Evolutionary conservation across 2,329 filamentous ascomycete species (phyloP).

Genomic region (Fusarium globosum): DNA sequence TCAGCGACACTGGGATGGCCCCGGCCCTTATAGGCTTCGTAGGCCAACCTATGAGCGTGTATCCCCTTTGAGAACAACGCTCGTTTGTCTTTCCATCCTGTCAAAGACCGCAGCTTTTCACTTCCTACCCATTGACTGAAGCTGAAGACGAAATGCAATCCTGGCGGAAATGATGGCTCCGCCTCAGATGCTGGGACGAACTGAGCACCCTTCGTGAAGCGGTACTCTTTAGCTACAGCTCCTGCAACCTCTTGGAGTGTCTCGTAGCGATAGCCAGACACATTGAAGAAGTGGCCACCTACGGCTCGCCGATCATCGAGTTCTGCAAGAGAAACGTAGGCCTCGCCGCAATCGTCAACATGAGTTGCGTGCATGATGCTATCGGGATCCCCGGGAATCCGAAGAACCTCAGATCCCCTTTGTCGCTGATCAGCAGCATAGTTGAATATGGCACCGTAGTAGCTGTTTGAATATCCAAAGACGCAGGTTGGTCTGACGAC

Average conservation of each 20-base stretch:
- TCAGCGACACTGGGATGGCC: slow-evolving; percentile 28
- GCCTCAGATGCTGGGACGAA: slow-evolving; percentile 40
- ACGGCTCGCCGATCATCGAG: slow-evolving; percentile 49
- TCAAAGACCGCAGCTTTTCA: slow-evolving; percentile 53
- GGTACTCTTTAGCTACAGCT: slow-evolving; percentile 56
- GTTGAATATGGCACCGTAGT: slow-evolving; percentile 55
- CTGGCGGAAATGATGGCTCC: slow-evolving; percentile 26
- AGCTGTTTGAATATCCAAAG: slow-evolving; percentile 58
- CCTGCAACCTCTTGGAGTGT: slow-evolving; percentile 53
- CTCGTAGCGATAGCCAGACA: slow-evolving; percentile 58
- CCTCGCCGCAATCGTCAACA: slow-evolving; percentile 61
- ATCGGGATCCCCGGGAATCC: slow-evolving; percentile 49
- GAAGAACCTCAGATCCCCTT: slow-evolving; percentile 39
- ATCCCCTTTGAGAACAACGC: slow-evolving; percentile 52
- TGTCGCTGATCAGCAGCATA: slow-evolving; percentile 45
- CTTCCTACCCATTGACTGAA: slow-evolving; percentile 58
- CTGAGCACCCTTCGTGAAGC: slow-evolving; percentile 46
- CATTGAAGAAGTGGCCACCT: slow-evolving; percentile 57
- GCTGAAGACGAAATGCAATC: slow-evolving; percentile 46
- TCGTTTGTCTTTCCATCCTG: slow-evolving; percentile 54
- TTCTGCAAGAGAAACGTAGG: slow-evolving; percentile 58
- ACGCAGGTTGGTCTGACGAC: slow-evolving; percentile 60
- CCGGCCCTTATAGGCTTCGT: slow-evolving; percentile 46
- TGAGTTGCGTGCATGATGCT: slow-evolving; percentile 60
- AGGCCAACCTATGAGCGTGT: slow-evolving; percentile 52